Base-by-base conservation (phyloP, 1,284 basidiomycete genomes). In the Cystobasidiaceae sp. region DNA sequence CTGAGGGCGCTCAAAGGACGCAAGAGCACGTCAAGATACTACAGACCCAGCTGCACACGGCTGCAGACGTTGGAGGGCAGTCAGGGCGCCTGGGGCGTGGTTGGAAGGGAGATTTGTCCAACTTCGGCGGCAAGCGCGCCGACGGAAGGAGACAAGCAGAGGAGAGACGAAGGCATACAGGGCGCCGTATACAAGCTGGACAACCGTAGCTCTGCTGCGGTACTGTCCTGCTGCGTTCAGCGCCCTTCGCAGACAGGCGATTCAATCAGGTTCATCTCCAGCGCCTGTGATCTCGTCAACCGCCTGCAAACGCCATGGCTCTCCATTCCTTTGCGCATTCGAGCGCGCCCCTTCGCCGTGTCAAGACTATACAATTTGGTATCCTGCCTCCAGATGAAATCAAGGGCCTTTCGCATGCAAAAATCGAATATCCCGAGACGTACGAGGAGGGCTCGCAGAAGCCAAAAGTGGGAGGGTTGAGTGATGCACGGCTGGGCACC, bases 381-480 rank as follows among this genome's bases (percentile, higher is more conserved):
- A 93, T 99, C 72, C 85, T 98, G 75, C 96, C 93, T 58, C 96
- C 96, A n/a, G 96, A 98, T 80, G 96, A 98, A 83, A 98, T 98
- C 77, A 75, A 74, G 90, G 94, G 77, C 77, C 90, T 86, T 4
- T 68, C 66, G 39, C 62, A 64, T 54, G 93, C 92, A 72, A 97
- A 97, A 82, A 90, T 98, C 75, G 94, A 98, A 80, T 87, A 90
- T 79, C 93, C 94, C 15, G 96, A 98, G 77, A 93, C 97, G 68
- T 93, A 93, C 85, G 96, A 99, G 76, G 96, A 99, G 78, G 81
- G 85, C 33, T 89, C 86, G 1, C 73, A 23, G 69, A 61, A 69
- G 77, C 89, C 87, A 57, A 94, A 93, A 81, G 82, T 85, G 65
- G 93, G 90, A 67, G 96, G 96, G 68, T 82, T 98, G 73, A 96